Percentiles rank a stretch among this genome's conserved stretches.
These are phyloP conservation scores for Aureobasidium sp. DNA, from an alignment of 2,329 filamentous ascomycete species.

Conservation along the genomic window DNA sequence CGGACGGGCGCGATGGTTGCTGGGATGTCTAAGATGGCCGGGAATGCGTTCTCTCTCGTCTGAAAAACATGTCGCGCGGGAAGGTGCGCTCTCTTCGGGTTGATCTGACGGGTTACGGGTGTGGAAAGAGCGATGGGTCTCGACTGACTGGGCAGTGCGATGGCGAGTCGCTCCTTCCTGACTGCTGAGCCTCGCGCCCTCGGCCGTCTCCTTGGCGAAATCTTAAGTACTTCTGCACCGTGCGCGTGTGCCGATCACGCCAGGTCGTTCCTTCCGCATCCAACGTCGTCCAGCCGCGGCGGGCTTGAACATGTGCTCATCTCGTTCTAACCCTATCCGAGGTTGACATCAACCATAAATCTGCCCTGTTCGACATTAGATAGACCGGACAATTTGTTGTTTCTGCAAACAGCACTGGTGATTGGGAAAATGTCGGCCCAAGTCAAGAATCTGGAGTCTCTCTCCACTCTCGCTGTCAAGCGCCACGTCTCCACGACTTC, in stretches of 20 bases:
- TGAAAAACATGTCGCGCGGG: conserved; percentile 10
- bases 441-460: conserved; percentile 21
- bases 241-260: not conserved
- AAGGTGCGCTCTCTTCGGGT: not conserved
- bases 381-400: conserved; percentile 2
- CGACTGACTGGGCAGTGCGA: conserved; percentile 6
- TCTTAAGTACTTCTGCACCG: not conserved
- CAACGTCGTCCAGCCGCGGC: not conserved
- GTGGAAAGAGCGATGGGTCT: not conserved
- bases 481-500: conserved; percentile 25
- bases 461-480: conserved; percentile 25
- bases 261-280: not conserved
- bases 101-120: not conserved
- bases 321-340: not conserved
- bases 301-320: not conserved
- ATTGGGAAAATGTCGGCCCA: conserved; percentile 1
- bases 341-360: not conserved
- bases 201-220: not conserved
- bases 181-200: not conserved
- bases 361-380: not conserved
- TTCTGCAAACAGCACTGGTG: not conserved
- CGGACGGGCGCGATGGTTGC: not conserved
- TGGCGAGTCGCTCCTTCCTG: conserved; percentile 10
- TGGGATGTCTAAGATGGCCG: conserved; percentile 5
- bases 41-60: not conserved